Evolutionary conservation across 192 early-diverging fungal genomes (phyloP).

Genomic region (Coemansia reversa): DNA sequence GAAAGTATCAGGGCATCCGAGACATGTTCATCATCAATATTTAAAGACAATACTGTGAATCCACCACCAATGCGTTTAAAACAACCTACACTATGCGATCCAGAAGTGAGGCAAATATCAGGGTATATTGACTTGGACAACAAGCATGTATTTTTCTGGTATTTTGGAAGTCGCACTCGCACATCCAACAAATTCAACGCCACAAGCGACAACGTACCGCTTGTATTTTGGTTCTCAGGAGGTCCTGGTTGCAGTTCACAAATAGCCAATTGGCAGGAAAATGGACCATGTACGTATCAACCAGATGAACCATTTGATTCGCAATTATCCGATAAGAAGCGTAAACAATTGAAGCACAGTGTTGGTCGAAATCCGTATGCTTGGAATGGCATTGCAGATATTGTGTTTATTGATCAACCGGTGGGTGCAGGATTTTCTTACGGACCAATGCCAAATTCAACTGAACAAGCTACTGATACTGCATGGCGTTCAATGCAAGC

Average conservation of each 20-base stretch:
- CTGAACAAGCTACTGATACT: conserved; percentile 46
- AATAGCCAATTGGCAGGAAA: conserved; percentile 74
- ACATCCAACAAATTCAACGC: conserved; percentile 19
- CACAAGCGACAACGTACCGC: conserved; percentile 57
- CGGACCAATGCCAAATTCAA: conserved; percentile 51
- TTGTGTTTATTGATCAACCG: conserved; percentile 58
- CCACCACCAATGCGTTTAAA: conserved; percentile 62
- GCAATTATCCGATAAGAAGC: conserved; percentile 38
- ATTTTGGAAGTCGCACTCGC: conserved; percentile 65
- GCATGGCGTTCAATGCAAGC: conserved; percentile 56
- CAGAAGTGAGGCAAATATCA: conserved; percentile 81
- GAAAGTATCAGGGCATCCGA: neutral
- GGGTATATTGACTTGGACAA: conserved; percentile 69
- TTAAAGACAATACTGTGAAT: conserved; percentile 13
- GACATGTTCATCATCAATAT: conserved; percentile 19
- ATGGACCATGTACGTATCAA: conserved; percentile 65
- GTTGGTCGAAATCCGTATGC: conserved; percentile 55
- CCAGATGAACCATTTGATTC: conserved; percentile 13
- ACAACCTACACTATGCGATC: conserved; percentile 78
- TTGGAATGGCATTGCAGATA: conserved; percentile 74
- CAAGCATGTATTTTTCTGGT: conserved; percentile 66
- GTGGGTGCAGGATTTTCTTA: conserved; percentile 75
- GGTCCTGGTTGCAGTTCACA: conserved; percentile 76
- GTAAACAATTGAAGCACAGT: conserved; percentile 41
- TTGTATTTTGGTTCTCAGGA: conserved; percentile 75